Evolutionary conservation across 192 early-diverging fungal genomes (phyloP).

Genomic region (Coemansia sp.): DNA sequence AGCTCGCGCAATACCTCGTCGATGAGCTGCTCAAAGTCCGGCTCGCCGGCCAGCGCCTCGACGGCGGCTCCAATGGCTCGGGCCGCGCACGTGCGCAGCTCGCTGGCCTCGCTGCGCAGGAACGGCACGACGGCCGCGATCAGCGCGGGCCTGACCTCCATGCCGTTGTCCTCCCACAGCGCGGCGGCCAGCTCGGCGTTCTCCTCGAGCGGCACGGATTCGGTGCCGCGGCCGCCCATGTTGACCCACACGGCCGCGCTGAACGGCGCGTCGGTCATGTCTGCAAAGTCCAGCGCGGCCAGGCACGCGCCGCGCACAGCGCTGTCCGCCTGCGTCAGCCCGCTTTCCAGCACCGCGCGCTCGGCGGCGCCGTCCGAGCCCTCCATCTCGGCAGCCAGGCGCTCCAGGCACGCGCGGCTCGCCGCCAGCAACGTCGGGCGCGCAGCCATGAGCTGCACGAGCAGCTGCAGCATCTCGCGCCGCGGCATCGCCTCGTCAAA

Average conservation of each 20-base stretch:
- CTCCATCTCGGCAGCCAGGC: constrained; percentile 57
- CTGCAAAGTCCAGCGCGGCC: constrained; percentile 45
- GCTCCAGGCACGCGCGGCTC: constrained; percentile 52
- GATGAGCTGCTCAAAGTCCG: constrained; percentile 6
- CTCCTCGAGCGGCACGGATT: constrained; percentile 25
- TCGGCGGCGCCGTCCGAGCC: constrained; percentile 30
- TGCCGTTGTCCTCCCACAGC: constrained; percentile 46
- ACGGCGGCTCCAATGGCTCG: constrained; percentile 21
- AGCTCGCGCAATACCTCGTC: constrained; percentile 16
- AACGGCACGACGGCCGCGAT: constrained; percentile 26
- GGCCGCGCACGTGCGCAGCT: constrained; percentile 32
- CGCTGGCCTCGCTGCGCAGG: constrained; percentile 13
- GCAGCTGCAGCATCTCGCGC: constrained; percentile 59
- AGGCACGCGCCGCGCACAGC: constrained; percentile 44
- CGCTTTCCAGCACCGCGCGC: constrained; percentile 36
- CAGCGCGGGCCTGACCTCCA: constrained; percentile 30
- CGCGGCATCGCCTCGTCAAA: constrained; percentile 53
- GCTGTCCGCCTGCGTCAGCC: constrained; percentile 31
- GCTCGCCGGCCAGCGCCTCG: constrained; percentile 1
- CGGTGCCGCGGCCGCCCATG: constrained; percentile 18
- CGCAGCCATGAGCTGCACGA: constrained; percentile 62
- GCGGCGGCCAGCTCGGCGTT: constrained; percentile 31
- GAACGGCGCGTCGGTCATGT: constrained; percentile 36
- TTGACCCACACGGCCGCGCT: constrained; percentile 34
- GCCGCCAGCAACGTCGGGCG: constrained; percentile 45